Conservation (phyloP, 2,329 filamentous ascomycete genomes). For the Leptographium flavum region DNA sequence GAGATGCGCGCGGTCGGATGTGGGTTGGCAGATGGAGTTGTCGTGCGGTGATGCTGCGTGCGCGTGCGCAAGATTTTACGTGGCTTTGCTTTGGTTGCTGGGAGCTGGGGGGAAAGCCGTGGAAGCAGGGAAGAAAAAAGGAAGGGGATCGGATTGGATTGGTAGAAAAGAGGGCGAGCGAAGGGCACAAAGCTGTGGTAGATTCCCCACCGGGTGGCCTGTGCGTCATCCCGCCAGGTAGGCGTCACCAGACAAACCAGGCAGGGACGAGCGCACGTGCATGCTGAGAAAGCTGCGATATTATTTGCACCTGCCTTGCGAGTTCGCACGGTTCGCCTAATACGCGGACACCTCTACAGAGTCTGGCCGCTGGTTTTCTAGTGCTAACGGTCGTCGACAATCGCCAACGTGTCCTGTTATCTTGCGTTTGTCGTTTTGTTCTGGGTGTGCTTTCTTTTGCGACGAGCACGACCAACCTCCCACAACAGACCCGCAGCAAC, state of each 20-base stretch:
- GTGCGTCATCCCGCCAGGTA: background rate
- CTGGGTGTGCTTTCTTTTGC: too few species aligned
- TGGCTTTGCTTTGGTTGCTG: background rate
- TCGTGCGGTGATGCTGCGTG: background rate
- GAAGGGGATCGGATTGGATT: background rate
- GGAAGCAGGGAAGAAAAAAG: background rate
- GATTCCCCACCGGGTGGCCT: background rate
- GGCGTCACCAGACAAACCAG: background rate
- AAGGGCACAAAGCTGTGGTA: slow-evolving; percentile 1
- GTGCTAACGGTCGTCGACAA: too few species aligned
- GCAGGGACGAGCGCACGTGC: background rate
- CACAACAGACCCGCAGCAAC: too few species aligned
- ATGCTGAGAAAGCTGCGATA: background rate
- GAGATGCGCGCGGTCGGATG: background rate
- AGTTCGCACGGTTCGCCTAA: too few species aligned
- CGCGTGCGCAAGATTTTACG: slow-evolving; percentile 1
- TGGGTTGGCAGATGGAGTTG: background rate
- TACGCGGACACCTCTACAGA: too few species aligned
- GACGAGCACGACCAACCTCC: too few species aligned
- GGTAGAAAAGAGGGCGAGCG: background rate
- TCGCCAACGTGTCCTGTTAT: too few species aligned
- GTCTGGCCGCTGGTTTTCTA: too few species aligned
- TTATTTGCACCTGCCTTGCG: too few species aligned
- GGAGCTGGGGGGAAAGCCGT: background rate
- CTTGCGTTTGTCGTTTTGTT: too few species aligned